phyloP scores from a whole-genome alignment of 805 yeast genomes.

The Candida loeiensis region DNA sequence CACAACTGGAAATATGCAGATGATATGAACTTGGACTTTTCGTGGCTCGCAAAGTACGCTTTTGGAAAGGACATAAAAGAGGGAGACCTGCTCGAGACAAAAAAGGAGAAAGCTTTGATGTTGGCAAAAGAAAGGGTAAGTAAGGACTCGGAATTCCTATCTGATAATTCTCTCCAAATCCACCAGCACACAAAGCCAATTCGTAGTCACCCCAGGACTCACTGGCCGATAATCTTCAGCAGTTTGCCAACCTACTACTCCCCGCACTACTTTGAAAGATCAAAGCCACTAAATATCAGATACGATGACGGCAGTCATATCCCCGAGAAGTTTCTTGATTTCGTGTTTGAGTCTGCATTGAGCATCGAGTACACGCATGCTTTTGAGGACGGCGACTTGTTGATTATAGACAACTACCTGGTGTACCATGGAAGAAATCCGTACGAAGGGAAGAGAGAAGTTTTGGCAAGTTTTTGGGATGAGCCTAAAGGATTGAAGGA shows the following conservation, averaged over 20 bases:
- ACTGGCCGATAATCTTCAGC: constrained; percentile 18
- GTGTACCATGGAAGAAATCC: constrained; percentile 22
- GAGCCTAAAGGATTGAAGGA: constrained; percentile 5
- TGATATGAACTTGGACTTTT: constrained; percentile 6
- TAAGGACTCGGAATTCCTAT: constrained; percentile 9
- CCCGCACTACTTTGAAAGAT: constrained; percentile 9
- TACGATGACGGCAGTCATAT: constrained; percentile 19
- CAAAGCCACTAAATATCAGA: constrained; percentile 9
- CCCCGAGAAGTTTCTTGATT: constrained; percentile 19
- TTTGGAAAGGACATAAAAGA: constrained; percentile 6
- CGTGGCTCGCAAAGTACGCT: constrained; percentile 10
- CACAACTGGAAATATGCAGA: constrained; percentile 9
- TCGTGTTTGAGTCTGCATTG: constrained; percentile 16
- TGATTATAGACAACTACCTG: constrained; percentile 19
- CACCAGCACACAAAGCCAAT: constrained; percentile 12
- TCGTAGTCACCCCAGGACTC: constrained; percentile 7
- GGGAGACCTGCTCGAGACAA: constrained; percentile 5
- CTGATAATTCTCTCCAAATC: constrained; percentile 7
- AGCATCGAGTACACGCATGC: constrained; percentile 18
- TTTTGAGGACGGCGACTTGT: constrained; percentile 19
- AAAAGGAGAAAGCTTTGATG: constrained; percentile 8
- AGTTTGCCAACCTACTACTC: constrained; percentile 20
- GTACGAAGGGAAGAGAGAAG: constrained; percentile 16
- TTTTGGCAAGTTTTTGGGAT: constrained; percentile 22
- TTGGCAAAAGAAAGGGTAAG: constrained; percentile 8